A percentile compares a stretch with the other conserved stretches of the same genome.
Conservation (phyloP, 331 rosid genomes). For the Ulmus americana region DNA sequence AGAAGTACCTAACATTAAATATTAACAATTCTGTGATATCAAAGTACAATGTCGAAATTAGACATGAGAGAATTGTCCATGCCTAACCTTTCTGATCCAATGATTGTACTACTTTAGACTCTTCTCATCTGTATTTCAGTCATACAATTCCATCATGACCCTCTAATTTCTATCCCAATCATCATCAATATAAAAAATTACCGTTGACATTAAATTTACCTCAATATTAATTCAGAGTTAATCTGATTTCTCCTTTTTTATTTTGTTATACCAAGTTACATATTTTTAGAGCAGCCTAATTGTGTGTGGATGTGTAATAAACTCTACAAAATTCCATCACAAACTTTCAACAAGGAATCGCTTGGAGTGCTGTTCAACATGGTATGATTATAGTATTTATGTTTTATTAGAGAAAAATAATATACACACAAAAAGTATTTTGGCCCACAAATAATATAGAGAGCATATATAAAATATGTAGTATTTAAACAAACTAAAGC, state of each 20-base stretch:
- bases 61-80: constrained; percentile 35
- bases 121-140: constrained; percentile 27
- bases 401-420: too few species aligned
- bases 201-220: not conserved
- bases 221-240: not conserved
- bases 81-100: constrained; percentile 31
- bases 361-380: constrained; percentile 68
- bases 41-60: too few species aligned
- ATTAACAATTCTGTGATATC: too few species aligned
- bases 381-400: constrained; percentile 62
- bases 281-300: constrained; percentile 73
- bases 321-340: constrained; percentile 84
- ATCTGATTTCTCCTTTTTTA: not conserved
- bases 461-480: too few species aligned
- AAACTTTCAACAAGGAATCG: constrained; percentile 61
- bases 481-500: too few species aligned
- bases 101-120: constrained; percentile 27
- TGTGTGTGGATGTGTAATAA: constrained; percentile 82
- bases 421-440: too few species aligned
- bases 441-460: too few species aligned
- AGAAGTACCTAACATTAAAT: too few species aligned
- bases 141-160: constrained; percentile 33
- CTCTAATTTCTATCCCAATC: constrained; percentile 26
- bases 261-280: constrained; percentile 24
- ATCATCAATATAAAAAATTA: constrained; percentile 26